Evolutionary conservation across 352 stramenopile genomes (phyloP), one percentile per base, ranked within the genome.

Genomic region (Globisporangium middletonii): DNA sequence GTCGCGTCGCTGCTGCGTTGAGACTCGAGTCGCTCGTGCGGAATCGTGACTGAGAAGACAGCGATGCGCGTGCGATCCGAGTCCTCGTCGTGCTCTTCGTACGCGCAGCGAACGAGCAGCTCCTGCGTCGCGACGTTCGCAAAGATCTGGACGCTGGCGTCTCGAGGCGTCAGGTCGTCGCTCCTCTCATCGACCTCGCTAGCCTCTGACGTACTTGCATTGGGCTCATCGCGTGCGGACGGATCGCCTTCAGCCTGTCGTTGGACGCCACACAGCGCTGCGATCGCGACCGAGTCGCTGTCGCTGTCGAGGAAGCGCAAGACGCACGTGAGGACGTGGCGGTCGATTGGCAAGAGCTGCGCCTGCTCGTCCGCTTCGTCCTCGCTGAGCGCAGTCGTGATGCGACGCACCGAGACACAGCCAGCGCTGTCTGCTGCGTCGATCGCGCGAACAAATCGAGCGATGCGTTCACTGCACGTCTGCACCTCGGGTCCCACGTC

Each of bases 241-340:
- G 6, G 33, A 38, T 11, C 33, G 33, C 1, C 33, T 38, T 38
- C 33, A 19, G 4, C 13, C 15, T 15, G 41, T 19, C 23, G 23
- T 4, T 60, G 35, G 18, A 60, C 41, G 15, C 11, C 18, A 28
- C 23, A 27, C 13, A 64, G 45, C 12, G 19, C 27, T 19, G 1
- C 19, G 19, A 59, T 37, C 16, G 38, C 41, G 7, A 64, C 23
- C 2, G 43, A 2, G 18, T 59, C 45, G 23, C 23, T 23, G 26
- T 50, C 37, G 26, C 52, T 33, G 30, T 37, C 45, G 4, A 64
- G 23, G 42, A 52, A 64, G 5, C 33, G 11, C 15, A 64, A 30
- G 30, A 64, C 18, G 9, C 5, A 16, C 15, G 11, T n/a, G n/a
- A 64, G 18, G 11, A 64, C 53, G 8, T 30, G 42, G 26, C 23